phyloP scores from a whole-genome alignment of 2,329 filamentous ascomycete genomes.

The Geosmithia putterillii region DNA sequence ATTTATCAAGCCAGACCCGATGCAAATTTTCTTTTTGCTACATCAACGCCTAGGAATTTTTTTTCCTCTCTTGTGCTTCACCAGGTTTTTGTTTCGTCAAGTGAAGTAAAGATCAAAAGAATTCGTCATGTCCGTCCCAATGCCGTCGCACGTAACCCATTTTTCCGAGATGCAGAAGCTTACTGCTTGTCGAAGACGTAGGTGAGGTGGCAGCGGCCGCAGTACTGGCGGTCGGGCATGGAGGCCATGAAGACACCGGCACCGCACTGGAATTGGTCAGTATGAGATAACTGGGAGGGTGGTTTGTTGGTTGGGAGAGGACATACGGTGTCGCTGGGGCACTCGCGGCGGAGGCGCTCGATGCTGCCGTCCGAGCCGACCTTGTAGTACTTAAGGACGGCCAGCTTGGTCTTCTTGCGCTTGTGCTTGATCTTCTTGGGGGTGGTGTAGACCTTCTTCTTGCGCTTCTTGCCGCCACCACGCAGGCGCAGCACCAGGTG shows the following conservation, averaged over 20 bases:
- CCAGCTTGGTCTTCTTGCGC: slow-evolving; percentile 99
- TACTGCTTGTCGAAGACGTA: slow-evolving; percentile 62
- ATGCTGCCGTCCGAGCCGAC: slow-evolving; percentile 99
- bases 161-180: slow-evolving; percentile 9
- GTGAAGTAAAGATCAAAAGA: background rate
- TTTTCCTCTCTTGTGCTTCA: slow-evolving; percentile 1
- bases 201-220: slow-evolving; percentile 61
- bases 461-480: slow-evolving; percentile 99
- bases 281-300: background rate
- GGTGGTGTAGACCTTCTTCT: slow-evolving; percentile 99
- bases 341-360: slow-evolving; percentile 97
- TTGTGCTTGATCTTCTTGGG: slow-evolving; percentile 99
- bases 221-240: slow-evolving; percentile 99
- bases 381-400: slow-evolving; percentile 99
- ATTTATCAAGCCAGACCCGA: background rate
- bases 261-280: slow-evolving; percentile 52
- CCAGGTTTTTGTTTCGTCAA: background rate
- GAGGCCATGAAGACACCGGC: slow-evolving; percentile 99
- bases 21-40: slow-evolving; percentile 10
- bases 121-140: background rate
- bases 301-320: too few relatives aligned
- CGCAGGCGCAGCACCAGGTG: slow-evolving; percentile 96
- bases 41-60: slow-evolving; percentile 15
- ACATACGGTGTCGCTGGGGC: slow-evolving; percentile 78
- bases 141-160: background rate